Conservation (phyloP, 177 flowering plant genomes). For the Vitis hybrid region DNA sequence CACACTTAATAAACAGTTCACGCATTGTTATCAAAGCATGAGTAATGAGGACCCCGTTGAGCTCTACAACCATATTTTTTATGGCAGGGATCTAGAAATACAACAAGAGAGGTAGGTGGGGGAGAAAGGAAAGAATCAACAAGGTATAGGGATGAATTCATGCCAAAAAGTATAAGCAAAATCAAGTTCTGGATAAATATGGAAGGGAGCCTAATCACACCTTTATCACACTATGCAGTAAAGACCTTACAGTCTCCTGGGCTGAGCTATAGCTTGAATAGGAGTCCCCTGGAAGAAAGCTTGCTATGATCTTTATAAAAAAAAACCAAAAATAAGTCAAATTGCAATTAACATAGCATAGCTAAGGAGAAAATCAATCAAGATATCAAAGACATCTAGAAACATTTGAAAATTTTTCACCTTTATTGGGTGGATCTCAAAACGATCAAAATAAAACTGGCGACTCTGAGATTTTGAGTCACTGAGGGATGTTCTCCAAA, state of each 20-base stretch:
- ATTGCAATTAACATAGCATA: conserved; percentile 3
- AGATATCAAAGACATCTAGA: conserved; percentile 7
- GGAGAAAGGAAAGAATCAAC: conserved; percentile 4
- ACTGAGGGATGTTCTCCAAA: conserved; percentile 89
- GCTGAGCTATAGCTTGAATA: conserved; percentile 76
- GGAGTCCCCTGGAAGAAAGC: conserved; percentile 84
- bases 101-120: background rate
- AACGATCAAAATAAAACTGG: conserved; percentile 85
- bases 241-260: conserved; percentile 82
- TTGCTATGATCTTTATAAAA: conserved; percentile 61
- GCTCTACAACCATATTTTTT: conserved; percentile 77
- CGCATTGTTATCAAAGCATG: conserved; percentile 86
- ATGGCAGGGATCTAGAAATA: conserved; percentile 67
- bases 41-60: conserved; percentile 86
- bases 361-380: conserved; percentile 2
- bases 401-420: conserved; percentile 27
- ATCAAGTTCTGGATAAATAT: background rate
- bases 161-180: background rate
- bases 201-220: conserved; percentile 26
- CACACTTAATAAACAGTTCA: conserved; percentile 74
- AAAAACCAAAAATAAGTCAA: conserved; percentile 14
- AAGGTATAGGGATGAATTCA: background rate
- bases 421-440: conserved; percentile 97
- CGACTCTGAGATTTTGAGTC: conserved; percentile 53
- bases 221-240: conserved; percentile 94